Percentiles rank a stretch among this genome's conserved stretches.
Conservation (phyloP, 768 basidiomycete species). For the Termitomyces sp. region DNA sequence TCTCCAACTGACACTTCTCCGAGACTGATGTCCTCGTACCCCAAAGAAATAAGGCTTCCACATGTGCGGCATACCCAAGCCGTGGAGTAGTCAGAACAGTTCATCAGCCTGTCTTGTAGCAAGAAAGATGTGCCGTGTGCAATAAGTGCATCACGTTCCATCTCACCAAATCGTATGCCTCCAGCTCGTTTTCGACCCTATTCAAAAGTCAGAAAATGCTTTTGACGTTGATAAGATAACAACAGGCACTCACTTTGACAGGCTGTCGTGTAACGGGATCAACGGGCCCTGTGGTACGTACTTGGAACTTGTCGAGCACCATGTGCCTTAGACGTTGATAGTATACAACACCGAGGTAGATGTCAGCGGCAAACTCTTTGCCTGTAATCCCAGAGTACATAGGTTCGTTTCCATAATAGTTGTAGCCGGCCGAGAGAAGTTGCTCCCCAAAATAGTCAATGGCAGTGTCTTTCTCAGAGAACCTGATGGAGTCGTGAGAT, state of each 20-base stretch:
- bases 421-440: constrained; percentile 90
- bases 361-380: constrained; percentile 97
- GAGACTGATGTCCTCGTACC: constrained; percentile 85
- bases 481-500: constrained; percentile 44
- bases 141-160: constrained; percentile 98
- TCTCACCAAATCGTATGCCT: constrained; percentile 99
- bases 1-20: constrained; percentile 59
- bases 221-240: constrained; percentile 1
- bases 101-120: constrained; percentile 98
- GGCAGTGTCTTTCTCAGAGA: constrained; percentile 95
- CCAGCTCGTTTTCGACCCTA: constrained; percentile 97
- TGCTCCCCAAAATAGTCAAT: constrained; percentile 98
- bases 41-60: constrained; percentile 92
- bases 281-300: constrained; percentile 96
- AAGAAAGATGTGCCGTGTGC: constrained; percentile 99
- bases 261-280: constrained; percentile 96
- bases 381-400: constrained; percentile 99
- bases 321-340: constrained; percentile 99
- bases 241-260: constrained; percentile 69
- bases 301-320: constrained; percentile 99
- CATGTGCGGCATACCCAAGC: constrained; percentile 98
- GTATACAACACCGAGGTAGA: constrained; percentile 97
- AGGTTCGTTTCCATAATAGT: constrained; percentile 98
- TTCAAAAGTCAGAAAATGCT: constrained; percentile 7
- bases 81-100: constrained; percentile 99